Evolutionary conservation across 495 filamentous ascomycete species (phyloP).

Genomic region (Sphaerosporella brunnea): DNA sequence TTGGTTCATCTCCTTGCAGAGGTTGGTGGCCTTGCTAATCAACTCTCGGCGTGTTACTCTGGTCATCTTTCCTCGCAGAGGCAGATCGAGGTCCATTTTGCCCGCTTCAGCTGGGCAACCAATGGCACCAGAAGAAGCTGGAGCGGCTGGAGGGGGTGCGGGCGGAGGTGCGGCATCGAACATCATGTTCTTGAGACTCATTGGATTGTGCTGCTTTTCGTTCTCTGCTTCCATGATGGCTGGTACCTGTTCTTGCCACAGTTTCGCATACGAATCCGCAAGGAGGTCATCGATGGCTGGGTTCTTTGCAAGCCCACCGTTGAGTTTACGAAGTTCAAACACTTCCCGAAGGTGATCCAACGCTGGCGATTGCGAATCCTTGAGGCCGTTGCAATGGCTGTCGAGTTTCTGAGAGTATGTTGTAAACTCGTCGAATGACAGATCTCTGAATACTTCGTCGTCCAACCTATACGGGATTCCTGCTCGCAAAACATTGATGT

Average conservation of each 20-base stretch:
- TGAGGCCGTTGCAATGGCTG: conserved; percentile 32
- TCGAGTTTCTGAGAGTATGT: conserved; percentile 34
- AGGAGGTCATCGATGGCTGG: conserved; percentile 77
- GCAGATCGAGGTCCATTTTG: conserved; percentile 13
- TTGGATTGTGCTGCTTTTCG: conserved; percentile 18
- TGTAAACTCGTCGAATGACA: conserved; percentile 66
- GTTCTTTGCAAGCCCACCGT: conserved; percentile 67
- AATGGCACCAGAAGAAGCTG: neutral
- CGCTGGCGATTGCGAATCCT: conserved; percentile 10
- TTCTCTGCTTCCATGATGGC: conserved; percentile 14
- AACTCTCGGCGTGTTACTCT: conserved; percentile 19
- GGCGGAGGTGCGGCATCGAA: conserved; percentile 14
- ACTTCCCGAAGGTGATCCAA: conserved; percentile 68
- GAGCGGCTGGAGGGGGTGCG: neutral
- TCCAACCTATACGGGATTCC: conserved; percentile 46
- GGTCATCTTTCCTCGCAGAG: conserved; percentile 19
- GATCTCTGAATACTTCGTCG: conserved; percentile 64
- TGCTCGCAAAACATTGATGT: conserved; percentile 57
- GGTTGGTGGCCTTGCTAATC: conserved; percentile 13
- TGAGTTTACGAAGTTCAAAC: conserved; percentile 78
- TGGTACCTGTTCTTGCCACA: conserved; percentile 41
- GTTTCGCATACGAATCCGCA: conserved; percentile 63
- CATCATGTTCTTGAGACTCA: conserved; percentile 24
- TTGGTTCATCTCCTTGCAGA: conserved; percentile 16
- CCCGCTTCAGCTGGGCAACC: neutral